Conservation (phyloP, 1,284 basidiomycete genomes). For the Melampsora americana region DNA sequence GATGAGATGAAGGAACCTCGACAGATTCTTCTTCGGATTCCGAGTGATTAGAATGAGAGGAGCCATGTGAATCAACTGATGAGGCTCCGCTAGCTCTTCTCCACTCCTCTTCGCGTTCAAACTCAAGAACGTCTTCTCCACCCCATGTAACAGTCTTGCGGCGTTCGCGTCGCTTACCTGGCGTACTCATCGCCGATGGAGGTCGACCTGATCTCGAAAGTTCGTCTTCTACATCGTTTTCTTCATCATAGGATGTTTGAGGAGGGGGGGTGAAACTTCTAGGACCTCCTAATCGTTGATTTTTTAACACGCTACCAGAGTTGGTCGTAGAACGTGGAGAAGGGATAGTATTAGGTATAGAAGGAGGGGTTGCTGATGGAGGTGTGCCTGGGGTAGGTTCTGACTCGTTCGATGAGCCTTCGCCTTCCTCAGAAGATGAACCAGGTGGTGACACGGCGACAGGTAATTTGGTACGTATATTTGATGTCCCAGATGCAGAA, state of each 20-base stretch:
- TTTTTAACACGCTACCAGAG: constrained; percentile 33
- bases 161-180: constrained; percentile 27
- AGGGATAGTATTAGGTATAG: not conserved
- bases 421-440: not conserved
- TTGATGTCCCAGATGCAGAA: not conserved
- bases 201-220: not conserved
- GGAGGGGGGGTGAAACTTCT: constrained; percentile 39
- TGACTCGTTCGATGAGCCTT: not conserved
- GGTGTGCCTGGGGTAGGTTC: constrained; percentile 6
- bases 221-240: not conserved
- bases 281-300: constrained; percentile 37
- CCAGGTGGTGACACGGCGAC: not conserved
- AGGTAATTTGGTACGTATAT: not conserved
- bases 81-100: constrained; percentile 16
- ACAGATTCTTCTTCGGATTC: not conserved
- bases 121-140: constrained; percentile 39
- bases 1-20: not conserved
- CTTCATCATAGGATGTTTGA: constrained; percentile 2
- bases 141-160: constrained; percentile 42
- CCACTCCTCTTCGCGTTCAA: constrained; percentile 42
- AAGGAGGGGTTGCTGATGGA: not conserved
- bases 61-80: constrained; percentile 18
- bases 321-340: constrained; percentile 11
- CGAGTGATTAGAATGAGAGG: not conserved
- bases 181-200: constrained; percentile 24